Base-by-base conservation (phyloP, 169 alveolate species). In the Cyclospora cayetanensis region DNA sequence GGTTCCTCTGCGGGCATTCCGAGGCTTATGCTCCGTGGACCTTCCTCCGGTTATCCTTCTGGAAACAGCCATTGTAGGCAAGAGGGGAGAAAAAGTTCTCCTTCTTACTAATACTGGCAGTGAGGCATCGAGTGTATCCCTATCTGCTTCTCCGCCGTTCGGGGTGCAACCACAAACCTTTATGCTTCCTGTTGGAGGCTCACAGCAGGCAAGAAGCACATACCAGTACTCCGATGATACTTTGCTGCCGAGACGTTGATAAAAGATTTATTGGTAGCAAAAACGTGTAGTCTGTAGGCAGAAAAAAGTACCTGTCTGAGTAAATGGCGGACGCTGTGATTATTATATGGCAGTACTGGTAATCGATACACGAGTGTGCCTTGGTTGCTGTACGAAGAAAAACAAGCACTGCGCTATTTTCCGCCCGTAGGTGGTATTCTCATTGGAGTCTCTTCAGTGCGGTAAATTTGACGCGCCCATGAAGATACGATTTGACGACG, bases 1-100 rank as follows among this genome's bases (percentile, higher is more conserved):
- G 43, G 83, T 90, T 11, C 93, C 93, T 2, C 68, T 90, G 41
- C 93, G 93, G 66, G 93, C 93, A 15, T 37, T 90, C 83, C 50
- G 65, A 52, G 93, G 93, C 74, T 37, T 90, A 37, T 83, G 93
- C 20, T 90, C 41, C 89, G 27, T 90, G 22, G 74, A 63, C 35
- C 25, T 55, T 3, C 93, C 93, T 0, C 63, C 83, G 27, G 27
- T 39, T 25, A 39, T 90, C 34, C 70, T 66, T 27, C 63, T 90
- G 90, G 90, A 42, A 29, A 42, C 74, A 9, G 86, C 90, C 9
- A 83, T 74, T 7, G 93, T 90, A 34, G 86, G 86, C n/a, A 68
- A 74, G 25, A 79, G 76, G 25, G 37, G 63, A 27, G 93, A 90
- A 25, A 90, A 77, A 55, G 43, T 90, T 18, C n/a, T 77, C 43